Percentiles rank a stretch among this genome's conserved stretches.
These are phyloP conservation scores for Pichia sp. DNA, from an alignment of 1,139 yeast species.

Conservation along the genomic window DNA sequence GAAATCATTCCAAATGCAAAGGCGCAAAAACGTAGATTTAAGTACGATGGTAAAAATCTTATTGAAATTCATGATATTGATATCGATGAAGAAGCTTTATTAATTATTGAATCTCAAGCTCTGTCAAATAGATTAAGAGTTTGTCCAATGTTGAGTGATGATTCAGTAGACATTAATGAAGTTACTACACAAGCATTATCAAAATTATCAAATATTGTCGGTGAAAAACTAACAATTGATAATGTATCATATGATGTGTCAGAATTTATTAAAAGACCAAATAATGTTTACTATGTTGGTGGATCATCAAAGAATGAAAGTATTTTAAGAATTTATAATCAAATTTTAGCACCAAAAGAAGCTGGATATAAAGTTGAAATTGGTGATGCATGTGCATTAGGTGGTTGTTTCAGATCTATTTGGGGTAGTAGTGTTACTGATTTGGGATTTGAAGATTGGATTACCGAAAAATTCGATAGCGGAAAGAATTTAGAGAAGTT, in stretches of 20 bases:
- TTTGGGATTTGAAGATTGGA: slow-evolving; percentile 38
- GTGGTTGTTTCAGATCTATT: slow-evolving; percentile 87
- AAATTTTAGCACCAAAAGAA: slow-evolving; percentile 55
- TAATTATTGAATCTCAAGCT: slow-evolving; percentile 83
- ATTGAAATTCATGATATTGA: slow-evolving; percentile 22
- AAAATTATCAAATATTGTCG: slow-evolving; percentile 36
- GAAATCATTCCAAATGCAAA: slow-evolving; percentile 83
- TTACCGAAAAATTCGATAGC: slow-evolving; percentile 37
- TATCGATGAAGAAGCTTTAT: slow-evolving; percentile 59
- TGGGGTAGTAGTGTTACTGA: slow-evolving; percentile 32
- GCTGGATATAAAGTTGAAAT: slow-evolving; percentile 72
- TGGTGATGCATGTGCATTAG: slow-evolving; percentile 88
- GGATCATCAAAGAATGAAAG: slow-evolving; percentile 75
- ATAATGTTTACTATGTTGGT: slow-evolving; percentile 74
- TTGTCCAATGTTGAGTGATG: slow-evolving; percentile 54
- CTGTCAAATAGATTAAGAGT: slow-evolving; percentile 75
- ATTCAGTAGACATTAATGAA: slow-evolving; percentile 6
- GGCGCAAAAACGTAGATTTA: slow-evolving; percentile 49
- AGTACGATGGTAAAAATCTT: slow-evolving; percentile 31
- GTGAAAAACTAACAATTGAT: slow-evolving; percentile 37
- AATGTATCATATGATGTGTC: slow-evolving; percentile 40
- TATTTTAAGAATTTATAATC: slow-evolving; percentile 62
- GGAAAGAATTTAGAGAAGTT: slow-evolving; percentile 34
- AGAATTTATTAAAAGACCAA: slow-evolving; percentile 52
- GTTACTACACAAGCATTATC: slow-evolving; percentile 8